Base-by-base conservation (phyloP, 139 green algal species). In the Coccomyxa sp. region DNA sequence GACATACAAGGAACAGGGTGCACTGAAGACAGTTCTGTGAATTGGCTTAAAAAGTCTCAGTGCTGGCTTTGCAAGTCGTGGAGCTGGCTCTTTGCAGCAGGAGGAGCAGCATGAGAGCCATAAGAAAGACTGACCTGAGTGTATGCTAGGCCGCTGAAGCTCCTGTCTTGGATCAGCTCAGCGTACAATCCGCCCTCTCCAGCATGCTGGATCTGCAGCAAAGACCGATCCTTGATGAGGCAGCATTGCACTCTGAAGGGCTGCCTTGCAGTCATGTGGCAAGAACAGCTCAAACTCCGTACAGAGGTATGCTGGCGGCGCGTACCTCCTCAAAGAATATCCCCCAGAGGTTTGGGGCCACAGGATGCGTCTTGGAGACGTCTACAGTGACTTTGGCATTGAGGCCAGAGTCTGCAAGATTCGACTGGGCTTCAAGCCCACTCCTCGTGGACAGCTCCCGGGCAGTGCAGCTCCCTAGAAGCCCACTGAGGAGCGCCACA, bases 181-280 rank as follows among this genome's bases (percentile, higher is more conserved):
- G 85, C 87, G 44, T 91, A 91, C 4, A 91, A 40, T 3, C 87
- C 87, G 29, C 87, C 85, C 8, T 90, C 85, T 9, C 87, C 87
- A 40, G 87, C 87, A 77, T 91, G 86, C 3, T 81, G 74, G 29
- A 91, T 89, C 83, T 89, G 79, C 55, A 77, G 22, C 5, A 10
- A 37, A 6, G 33, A 72, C 10, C 68, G 34, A 22, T 72, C 68
- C 31, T 36, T 72, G 10, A 39, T 8, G 68, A 72, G 10, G 24
- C 34, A 39, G 24, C 7, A 75, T n/a, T 74, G 7, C 55, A 34
- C 44, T 39, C 50, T 64, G 2, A 0, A 55, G 73, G 39, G 75
- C 31, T 79, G 34, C 37, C 69, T 8, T 7, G n/a, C 35, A 31
- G 22, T 36, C 39, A 71, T 72, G 64, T 36, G 31, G 50, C 29